Base-by-base conservation (phyloP, 2,329 filamentous ascomycete species). In the Rhynchosporium graminicola region DNA sequence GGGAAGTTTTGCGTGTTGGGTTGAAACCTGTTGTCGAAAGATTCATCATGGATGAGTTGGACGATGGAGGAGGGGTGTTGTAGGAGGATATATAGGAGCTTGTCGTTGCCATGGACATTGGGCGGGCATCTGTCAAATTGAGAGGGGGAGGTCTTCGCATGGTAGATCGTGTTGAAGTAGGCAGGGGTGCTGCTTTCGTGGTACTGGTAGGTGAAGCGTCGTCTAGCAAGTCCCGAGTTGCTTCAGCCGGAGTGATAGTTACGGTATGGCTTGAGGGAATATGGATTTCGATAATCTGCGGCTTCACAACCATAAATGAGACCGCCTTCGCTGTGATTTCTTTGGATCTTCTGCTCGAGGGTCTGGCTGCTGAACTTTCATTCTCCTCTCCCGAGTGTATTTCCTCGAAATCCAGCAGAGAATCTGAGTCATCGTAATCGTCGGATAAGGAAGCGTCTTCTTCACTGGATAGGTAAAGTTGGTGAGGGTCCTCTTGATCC, bases 401-500 rank as follows among this genome's bases (percentile, higher is more conserved):
- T 15, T 46, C 63, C 36, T 70, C 70, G 55, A 79, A 81, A 66
- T 83, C 80, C 67, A 76, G 75, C 59, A 76, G 72, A 65, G 80
- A 81, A 67, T 84, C 83, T 59, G 80, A 81, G 67, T 84, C 83
- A 60, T 83, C 86, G 69, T 80, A 80, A 69, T 85, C 82, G 73
- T 85, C 85, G 51, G 82, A 84, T 1, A 85, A 85, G 1, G 85
- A 87, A 36, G 80, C 84, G 66, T 87, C 86, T 71, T 88, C 86
- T 67, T 88, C 86, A 0, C 84, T 87, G 1, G 85, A 87, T 31
- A 88, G 80, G 73, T 88, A 88, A 62, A 84, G 70, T 61, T 86
- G 82, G 72, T 87, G 84, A 5, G 84, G 82, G 65, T 74, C 69
- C 15, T 67, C 55, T 57, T 67, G 63, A 33, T 69, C 52, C 15